Percentiles rank a stretch among this genome's conserved stretches.
These are phyloP conservation scores for Neurospora discreta DNA, from an alignment of 495 filamentous ascomycete genomes.

Conservation along the genomic window DNA sequence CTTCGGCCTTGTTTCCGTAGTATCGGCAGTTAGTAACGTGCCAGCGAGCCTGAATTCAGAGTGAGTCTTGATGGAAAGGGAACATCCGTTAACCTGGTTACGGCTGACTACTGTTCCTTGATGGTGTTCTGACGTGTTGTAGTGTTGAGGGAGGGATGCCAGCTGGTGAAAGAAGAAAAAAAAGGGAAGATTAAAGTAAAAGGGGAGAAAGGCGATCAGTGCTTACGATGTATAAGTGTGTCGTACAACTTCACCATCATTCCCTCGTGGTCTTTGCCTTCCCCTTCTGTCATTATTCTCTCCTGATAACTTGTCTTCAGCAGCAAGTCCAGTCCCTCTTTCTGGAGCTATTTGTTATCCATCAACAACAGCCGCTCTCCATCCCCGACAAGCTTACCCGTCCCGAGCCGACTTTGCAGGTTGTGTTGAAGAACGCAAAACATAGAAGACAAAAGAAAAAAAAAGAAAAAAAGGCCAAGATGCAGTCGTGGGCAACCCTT, in stretches of 20 bases:
- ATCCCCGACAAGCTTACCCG: neutral
- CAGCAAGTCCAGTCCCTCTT: neutral
- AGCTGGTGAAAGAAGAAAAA: neutral
- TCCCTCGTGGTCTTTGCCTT: neutral
- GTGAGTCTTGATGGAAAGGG: neutral
- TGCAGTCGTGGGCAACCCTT: constrained; percentile 37
- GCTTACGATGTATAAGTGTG: neutral
- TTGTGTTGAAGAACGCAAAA: neutral
- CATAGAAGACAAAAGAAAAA: constrained; percentile 1
- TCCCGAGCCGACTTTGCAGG: neutral
- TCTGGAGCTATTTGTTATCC: neutral
- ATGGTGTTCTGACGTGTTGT: neutral
- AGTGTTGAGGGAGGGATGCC: neutral
- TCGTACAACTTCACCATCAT: constrained; percentile 2
- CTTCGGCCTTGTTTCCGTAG: constrained; percentile 26
- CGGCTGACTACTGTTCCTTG: neutral
- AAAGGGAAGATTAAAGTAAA: neutral
- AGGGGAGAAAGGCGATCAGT: neutral
- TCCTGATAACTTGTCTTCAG: neutral
- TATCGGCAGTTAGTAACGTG: constrained; percentile 29
- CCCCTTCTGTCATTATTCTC: neutral
- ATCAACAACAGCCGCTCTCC: neutral
- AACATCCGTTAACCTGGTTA: constrained; percentile 7
- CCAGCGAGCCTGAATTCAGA: constrained; percentile 9
- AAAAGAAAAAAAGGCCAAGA: constrained; percentile 24